These are phyloP conservation scores for Aspergillus sp. DNA, from an alignment of 2,329 filamentous ascomycete genomes.

Conservation along the genomic window DNA sequence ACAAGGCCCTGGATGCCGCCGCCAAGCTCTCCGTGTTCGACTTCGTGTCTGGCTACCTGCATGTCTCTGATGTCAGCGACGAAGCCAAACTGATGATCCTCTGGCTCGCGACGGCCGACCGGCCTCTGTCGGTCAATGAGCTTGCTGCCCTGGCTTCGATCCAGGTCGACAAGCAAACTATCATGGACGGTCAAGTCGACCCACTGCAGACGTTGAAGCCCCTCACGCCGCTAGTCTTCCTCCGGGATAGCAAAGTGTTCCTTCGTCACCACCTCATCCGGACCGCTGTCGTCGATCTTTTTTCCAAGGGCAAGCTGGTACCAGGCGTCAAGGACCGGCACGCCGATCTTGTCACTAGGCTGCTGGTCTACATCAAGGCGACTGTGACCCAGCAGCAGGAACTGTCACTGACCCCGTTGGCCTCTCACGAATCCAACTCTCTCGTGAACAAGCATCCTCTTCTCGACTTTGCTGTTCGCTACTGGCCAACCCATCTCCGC, in stretches of 20 bases:
- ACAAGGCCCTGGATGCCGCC: conserved; percentile 15
- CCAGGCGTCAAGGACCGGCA: conserved; percentile 25
- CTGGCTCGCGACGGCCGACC: conserved; percentile 31
- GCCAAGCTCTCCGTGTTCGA: conserved; percentile 20
- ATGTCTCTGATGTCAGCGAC: conserved; percentile 15
- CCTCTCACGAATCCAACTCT: conserved; percentile 15
- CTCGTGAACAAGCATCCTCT: conserved; percentile 30
- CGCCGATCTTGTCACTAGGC: conserved; percentile 21
- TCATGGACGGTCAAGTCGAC: conserved; percentile 19
- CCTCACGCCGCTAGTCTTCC: conserved; percentile 23
- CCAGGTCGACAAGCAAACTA: conserved; percentile 20
- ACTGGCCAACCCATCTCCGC: conserved; percentile 41
- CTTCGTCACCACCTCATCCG: conserved; percentile 29
- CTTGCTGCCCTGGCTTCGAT: conserved; percentile 21
- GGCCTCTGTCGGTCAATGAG: conserved; percentile 27
- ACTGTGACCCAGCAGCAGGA: conserved; percentile 22
- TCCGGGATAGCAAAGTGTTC: conserved; percentile 25
- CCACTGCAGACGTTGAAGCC: conserved; percentile 18
- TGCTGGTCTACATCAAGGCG: conserved; percentile 27
- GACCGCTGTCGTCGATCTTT: conserved; percentile 21
- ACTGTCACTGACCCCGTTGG: conserved; percentile 20
- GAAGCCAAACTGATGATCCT: conserved; percentile 25
- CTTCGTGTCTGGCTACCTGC: conserved; percentile 20
- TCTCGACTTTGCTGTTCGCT: conserved; percentile 39
- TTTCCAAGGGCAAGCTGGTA: conserved; percentile 22